phyloP scores from a whole-genome alignment of 257 asterid species.

The Dorcoceras hygrometricum region DNA sequence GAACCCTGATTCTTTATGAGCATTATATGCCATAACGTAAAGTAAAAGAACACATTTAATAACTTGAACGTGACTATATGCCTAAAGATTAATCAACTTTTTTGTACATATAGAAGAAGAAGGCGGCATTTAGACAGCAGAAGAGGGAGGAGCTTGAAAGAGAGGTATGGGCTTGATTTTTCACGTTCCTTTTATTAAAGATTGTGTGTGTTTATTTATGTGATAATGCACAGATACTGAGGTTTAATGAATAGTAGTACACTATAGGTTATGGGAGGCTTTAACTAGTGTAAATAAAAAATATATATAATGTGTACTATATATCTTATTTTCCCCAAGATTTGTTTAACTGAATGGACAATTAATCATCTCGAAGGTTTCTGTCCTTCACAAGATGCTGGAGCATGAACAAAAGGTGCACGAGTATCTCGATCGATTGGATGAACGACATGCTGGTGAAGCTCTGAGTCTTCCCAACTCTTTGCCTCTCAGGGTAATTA shows the following conservation, averaged over 20 bases:
- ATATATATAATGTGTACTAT: neutral
- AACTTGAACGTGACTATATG: neutral
- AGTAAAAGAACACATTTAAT: neutral
- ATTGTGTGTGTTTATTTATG: neutral
- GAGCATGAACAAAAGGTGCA: conserved; percentile 69
- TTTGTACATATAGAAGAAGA: conserved; percentile 45
- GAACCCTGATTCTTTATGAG: neutral
- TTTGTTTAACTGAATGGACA: neutral
- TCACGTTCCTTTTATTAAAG: neutral
- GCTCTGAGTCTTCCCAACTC: conserved; percentile 53
- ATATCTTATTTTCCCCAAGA: neutral
- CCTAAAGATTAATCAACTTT: neutral
- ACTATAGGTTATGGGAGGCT: conserved; percentile 25
- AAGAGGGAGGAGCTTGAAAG: conserved; percentile 69
- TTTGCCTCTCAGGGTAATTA: conserved; percentile 75
- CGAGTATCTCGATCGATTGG: conserved; percentile 52
- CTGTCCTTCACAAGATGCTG: conserved; percentile 65
- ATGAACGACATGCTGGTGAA: conserved; percentile 44
- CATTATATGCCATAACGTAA: no score
- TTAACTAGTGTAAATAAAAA: conserved; percentile 2
- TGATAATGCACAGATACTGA: neutral
- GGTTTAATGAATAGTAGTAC: conserved; percentile 18
- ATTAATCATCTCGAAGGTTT: conserved; percentile 36
- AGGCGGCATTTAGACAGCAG: conserved; percentile 41
- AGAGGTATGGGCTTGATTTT: conserved; percentile 59